Base-by-base conservation (phyloP, 164 flowering plant genomes). In the Buxus sempervirens region DNA sequence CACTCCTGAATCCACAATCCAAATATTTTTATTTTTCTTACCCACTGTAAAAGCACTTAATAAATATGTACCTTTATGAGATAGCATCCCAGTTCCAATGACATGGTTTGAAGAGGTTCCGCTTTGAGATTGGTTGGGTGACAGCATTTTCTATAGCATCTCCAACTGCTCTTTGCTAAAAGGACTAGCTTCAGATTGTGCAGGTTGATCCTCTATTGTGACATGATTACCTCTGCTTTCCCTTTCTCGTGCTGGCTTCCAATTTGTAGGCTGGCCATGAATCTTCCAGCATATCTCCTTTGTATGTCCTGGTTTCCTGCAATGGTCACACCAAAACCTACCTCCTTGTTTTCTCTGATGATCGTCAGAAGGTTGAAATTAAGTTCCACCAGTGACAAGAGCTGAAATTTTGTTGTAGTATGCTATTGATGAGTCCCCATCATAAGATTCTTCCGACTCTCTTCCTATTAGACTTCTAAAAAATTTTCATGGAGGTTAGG, bases 1-100 rank as follows among this genome's bases (percentile, higher is more conserved):
- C 1, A 71, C 71, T 22, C 71, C 57, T 18, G 67, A 53, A 53
- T 72, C 71, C 5, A 72, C 25, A 13, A 72, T 61, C 75, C 67
- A 72, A 14, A 27, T 0, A 13, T 25, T 32, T 2, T 2, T 19
- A 23, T 64, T 24, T 15, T 36, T 22, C 56, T n/a, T 56, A 36
- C 63, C 48, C 15, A 56, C 32, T 18, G 56, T 66, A 6, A 36
- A 19, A 9, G 48, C 20, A 56, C 59, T 56, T 25, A 56, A 23
- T 4, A 21, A 56, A 23, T 45, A n/a, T n/a, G n/a, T 45, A 45
- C 51, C 51, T 45, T 45, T 45, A 15, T 45, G 51, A 4, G 51
- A 10, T 10, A 45, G 51, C 14, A 15, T 45, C 14, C 51, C 51
- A 15, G 51, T 5, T 1, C 51, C 51, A 10, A 45, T 45, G 13